Conservation (phyloP, 2,329 filamentous ascomycete genomes). For the Teratosphaeria zuluensis region DNA sequence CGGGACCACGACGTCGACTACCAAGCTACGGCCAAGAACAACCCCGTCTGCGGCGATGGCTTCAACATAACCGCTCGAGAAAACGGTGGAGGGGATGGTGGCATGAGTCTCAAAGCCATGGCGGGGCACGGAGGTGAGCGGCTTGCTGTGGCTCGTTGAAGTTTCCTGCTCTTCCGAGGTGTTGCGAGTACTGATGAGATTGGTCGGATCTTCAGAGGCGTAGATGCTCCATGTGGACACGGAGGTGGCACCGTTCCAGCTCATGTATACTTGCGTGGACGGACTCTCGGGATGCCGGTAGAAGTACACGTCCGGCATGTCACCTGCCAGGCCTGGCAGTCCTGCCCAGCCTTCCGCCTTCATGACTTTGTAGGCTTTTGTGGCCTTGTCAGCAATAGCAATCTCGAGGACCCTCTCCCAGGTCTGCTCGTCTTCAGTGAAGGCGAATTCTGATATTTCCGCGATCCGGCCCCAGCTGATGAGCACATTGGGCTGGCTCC, state of each 20-base stretch:
- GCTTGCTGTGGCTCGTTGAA: too few relatives aligned
- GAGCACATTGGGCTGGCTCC: too few relatives aligned
- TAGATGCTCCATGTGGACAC: conserved; percentile 11
- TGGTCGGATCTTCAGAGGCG: too few relatives aligned
- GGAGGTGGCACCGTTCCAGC: neutral
- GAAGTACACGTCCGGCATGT: neutral
- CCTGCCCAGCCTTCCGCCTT: neutral
- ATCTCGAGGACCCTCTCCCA: too few relatives aligned
- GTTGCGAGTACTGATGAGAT: too few relatives aligned
- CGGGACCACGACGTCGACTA: neutral
- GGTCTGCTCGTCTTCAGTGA: too few relatives aligned
- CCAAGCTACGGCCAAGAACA: neutral
- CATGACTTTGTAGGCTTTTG: too few relatives aligned
- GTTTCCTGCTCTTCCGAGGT: too few relatives aligned
- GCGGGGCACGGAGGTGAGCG: neutral
- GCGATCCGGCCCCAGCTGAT: too few relatives aligned
- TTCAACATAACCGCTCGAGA: neutral
- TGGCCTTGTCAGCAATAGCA: too few relatives aligned
- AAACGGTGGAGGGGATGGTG: neutral
- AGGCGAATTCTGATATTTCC: too few relatives aligned
- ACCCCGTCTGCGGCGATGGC: neutral
- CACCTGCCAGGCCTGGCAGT: neutral
- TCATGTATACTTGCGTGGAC: neutral
- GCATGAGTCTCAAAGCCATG: neutral
- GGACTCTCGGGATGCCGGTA: neutral